Base-by-base conservation (phyloP, 2,329 filamentous ascomycete species). In the Aphanoascus verrucosus region DNA sequence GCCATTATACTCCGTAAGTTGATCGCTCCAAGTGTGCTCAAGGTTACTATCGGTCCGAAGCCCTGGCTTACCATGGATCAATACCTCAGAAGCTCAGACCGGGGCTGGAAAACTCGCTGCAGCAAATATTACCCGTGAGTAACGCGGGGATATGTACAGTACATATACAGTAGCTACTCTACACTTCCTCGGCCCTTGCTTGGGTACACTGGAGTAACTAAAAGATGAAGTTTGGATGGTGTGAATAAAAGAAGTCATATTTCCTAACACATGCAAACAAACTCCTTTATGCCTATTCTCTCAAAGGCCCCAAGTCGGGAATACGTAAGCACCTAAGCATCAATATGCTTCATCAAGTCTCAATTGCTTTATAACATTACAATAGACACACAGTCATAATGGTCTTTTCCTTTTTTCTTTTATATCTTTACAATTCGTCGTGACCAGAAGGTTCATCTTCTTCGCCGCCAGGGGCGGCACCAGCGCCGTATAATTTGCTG, bases 401-500 rank as follows among this genome's bases (percentile, higher is more conserved):
- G 37, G 43, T 50, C 43, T 49, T 50, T 49, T 52, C 41, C 46
- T 32, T 45, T 44, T 31, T 56, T 45, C 11, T 43, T 57, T 44
- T 7, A 45, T 54, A 55, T 51, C 15, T 54, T 83, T 87, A 91
- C 76, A 90, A 74, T 78, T 91, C 86, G 67, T 90, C 86, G 72
- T 90, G 86, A 56, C 69, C 72, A 61, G 72, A 69, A 58, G 82
- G 80, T 72, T 83, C 86, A 61, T 89, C 86, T 61, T 88, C 85
- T 57, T 83, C 85, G 58, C 74, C 78, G 55, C 76, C 80, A 62
- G 77, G 76, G 56, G 77, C 82, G 50, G 71, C 68, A 67, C 71
- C 71, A 59, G 78, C 82, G 61, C 79, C 84, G 79, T 96, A 96
- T 67, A 96, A 81, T 83, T 98, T 98, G 78, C 88, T 94, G 65